Evolutionary conservation across 352 stramenopile genomes (phyloP), one percentile per base, ranked within the genome.

Genomic region (Globisporangium alternatum): DNA sequence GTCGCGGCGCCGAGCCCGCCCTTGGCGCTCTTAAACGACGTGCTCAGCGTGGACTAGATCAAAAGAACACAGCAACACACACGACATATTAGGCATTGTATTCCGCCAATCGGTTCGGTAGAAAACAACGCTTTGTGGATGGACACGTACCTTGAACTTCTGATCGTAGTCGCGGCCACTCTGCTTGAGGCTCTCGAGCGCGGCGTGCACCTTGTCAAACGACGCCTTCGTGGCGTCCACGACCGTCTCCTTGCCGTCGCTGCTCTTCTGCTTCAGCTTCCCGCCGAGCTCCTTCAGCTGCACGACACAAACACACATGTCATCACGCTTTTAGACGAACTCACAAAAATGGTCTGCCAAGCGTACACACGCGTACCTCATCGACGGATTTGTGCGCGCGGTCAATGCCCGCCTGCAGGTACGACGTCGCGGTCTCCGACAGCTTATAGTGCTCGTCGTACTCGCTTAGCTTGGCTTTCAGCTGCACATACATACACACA

Each of bases 401-500:
- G 19, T 92, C 83, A 25, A 92, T 80, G 9, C 76, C 83, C 15
- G 78, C 74, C 43, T 89, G 76, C 54, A 92, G 71, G 67, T 83
- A 92, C 8, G 76, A 79, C 25, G 71, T 80, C 35, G 83, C 83
- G 30, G 83, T 90, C 68, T 92, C 81, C 10, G 74, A 82, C 22
- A 92, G 75, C 66, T 80, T 87, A 75, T 79, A 92, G 51, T 89
- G 77, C 22, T 73, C 71, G 63, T 92, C 83, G 66, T 90, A 92
- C 64, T 89, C 77, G 37, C 70, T 61, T 55, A 86, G 52, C 31
- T 78, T 76, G 41, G 65, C 68, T 66, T 83, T 85, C 35, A 85
- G 65, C 74, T 83, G 62, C 19, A 56, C 4, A 44, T 21, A 41
- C 13, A 37, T 5, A 47, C 33, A 28, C 1, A 45, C n/a, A n/a